A percentile compares a stretch with the other conserved stretches of the same genome.
Conservation (phyloP, 108 stramenopile genomes). For the Cyclotella baltica region DNA sequence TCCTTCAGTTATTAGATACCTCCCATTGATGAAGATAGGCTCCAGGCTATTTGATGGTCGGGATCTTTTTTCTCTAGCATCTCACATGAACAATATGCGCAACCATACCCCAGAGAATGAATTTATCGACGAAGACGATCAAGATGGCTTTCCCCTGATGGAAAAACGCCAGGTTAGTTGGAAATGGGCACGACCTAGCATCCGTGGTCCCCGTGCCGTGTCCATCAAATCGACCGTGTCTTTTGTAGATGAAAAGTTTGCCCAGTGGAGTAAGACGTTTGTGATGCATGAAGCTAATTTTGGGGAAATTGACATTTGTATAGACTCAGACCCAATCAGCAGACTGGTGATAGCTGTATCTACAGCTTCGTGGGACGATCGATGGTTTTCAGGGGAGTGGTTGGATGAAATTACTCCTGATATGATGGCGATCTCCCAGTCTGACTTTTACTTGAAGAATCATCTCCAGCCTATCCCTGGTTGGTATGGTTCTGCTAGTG, state of each 20-base stretch:
- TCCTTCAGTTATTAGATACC: slow-evolving; percentile 48
- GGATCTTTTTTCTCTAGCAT: slow-evolving; percentile 35
- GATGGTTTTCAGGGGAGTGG: slow-evolving; percentile 82
- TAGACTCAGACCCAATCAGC: slow-evolving; percentile 52
- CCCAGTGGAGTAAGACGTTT: slow-evolving; percentile 42
- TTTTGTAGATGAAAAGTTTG: slow-evolving; percentile 45
- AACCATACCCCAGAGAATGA: slow-evolving; percentile 7
- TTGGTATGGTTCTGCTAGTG: slow-evolving; percentile 54
- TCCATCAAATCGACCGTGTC: slow-evolving; percentile 75
- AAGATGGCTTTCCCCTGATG: slow-evolving; percentile 79
- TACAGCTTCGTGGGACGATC: slow-evolving; percentile 55
- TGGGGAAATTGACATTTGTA: slow-evolving; percentile 62
- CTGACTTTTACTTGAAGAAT: slow-evolving; percentile 44
- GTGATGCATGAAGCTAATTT: slow-evolving; percentile 72
- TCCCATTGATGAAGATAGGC: slow-evolving; percentile 42
- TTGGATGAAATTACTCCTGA: slow-evolving; percentile 49
- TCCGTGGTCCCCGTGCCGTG: slow-evolving; percentile 59
- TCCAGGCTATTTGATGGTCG: slow-evolving; percentile 38
- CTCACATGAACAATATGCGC: slow-evolving; percentile 21
- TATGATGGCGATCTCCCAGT: slow-evolving; percentile 48
- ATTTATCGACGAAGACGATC: slow-evolving; percentile 19
- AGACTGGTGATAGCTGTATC: slow-evolving; percentile 44
- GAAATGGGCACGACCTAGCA: slow-evolving; percentile 65
- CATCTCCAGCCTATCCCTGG: slow-evolving; percentile 62
- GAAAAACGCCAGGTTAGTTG: slow-evolving; percentile 50